phyloP scores from a whole-genome alignment of 2,329 filamentous ascomycete species.

The Verruconis gallopava region DNA sequence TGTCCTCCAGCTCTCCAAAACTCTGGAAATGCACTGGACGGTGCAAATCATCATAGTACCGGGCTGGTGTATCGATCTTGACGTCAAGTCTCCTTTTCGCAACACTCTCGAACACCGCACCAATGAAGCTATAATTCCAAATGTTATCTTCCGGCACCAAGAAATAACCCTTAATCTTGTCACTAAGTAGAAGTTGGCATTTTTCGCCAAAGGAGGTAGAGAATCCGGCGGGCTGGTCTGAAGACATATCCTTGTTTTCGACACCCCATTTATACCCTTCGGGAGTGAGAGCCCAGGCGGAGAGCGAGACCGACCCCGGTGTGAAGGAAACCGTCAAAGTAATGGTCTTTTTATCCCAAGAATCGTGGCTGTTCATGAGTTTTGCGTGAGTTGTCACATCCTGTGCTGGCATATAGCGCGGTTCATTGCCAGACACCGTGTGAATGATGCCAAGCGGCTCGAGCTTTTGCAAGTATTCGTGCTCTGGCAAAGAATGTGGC shows the following conservation, averaged over 20 bases:
- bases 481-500: slow-evolving; percentile 78
- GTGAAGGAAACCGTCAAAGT: slow-evolving; percentile 96
- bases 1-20: slow-evolving; percentile 93
- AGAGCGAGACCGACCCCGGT: slow-evolving; percentile 86
- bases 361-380: slow-evolving; percentile 68
- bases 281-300: slow-evolving; percentile 85
- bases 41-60: slow-evolving; percentile 88
- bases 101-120: slow-evolving; percentile 69
- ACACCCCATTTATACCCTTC: slow-evolving; percentile 93
- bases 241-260: slow-evolving; percentile 85
- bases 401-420: slow-evolving; percentile 87
- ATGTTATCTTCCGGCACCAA: slow-evolving; percentile 76
- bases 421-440: slow-evolving; percentile 86
- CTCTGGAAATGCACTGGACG: slow-evolving; percentile 91
- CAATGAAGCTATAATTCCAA: slow-evolving; percentile 99
- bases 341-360: slow-evolving; percentile 81
- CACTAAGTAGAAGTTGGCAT: slow-evolving; percentile 82
- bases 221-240: slow-evolving; percentile 90
- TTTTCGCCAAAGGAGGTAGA: slow-evolving; percentile 87
- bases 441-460: slow-evolving; percentile 93
- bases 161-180: slow-evolving; percentile 93
- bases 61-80: slow-evolving; percentile 76
- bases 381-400: slow-evolving; percentile 92
- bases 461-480: slow-evolving; percentile 74
- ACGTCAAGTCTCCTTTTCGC: slow-evolving; percentile 88